These are phyloP conservation scores for Metarhizium guizhouense DNA, from an alignment of 2,329 filamentous ascomycete genomes.

Conservation along the genomic window DNA sequence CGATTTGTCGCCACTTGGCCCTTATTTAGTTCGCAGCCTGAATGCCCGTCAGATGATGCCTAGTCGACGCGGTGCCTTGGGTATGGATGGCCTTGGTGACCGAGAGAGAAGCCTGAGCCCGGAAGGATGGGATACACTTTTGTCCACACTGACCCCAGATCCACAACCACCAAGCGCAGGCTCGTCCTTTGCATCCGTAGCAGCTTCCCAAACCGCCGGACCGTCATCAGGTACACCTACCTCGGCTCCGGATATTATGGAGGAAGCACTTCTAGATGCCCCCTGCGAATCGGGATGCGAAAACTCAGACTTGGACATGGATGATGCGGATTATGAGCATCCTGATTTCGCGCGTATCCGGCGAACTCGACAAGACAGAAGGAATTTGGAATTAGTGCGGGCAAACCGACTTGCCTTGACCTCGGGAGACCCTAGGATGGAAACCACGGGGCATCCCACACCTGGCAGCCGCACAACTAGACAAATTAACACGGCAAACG, in stretches of 20 bases:
- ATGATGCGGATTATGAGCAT: slow-evolving; percentile 38
- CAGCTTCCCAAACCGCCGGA: slow-evolving; percentile 31
- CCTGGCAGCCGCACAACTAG: not conserved
- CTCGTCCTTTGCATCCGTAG: slow-evolving; percentile 69
- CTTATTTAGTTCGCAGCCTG: not conserved
- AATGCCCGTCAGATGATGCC: slow-evolving; percentile 3
- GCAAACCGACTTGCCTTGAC: not conserved
- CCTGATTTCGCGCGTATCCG: slow-evolving; percentile 3
- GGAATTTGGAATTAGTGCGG: not conserved
- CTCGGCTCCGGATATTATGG: slow-evolving; percentile 24
- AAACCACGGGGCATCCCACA: not conserved
- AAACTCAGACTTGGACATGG: slow-evolving; percentile 46
- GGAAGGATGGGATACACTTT: slow-evolving; percentile 71
- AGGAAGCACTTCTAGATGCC: slow-evolving; percentile 27
- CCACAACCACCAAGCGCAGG: slow-evolving; percentile 69
- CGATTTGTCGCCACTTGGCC: not conserved
- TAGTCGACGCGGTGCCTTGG: slow-evolving; percentile 5
- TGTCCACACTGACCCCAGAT: slow-evolving; percentile 74
- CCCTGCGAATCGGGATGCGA: slow-evolving; percentile 46
- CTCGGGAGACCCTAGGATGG: not conserved
- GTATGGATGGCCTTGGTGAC: slow-evolving; percentile 70
- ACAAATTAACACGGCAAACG: slow-evolving; percentile 2
- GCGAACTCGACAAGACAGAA: slow-evolving; percentile 9
- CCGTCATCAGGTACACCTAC: slow-evolving; percentile 34
- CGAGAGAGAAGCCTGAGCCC: slow-evolving; percentile 75